Conservation (phyloP, 2,329 filamentous ascomycete species). For the Hypomyces perniciosus region DNA sequence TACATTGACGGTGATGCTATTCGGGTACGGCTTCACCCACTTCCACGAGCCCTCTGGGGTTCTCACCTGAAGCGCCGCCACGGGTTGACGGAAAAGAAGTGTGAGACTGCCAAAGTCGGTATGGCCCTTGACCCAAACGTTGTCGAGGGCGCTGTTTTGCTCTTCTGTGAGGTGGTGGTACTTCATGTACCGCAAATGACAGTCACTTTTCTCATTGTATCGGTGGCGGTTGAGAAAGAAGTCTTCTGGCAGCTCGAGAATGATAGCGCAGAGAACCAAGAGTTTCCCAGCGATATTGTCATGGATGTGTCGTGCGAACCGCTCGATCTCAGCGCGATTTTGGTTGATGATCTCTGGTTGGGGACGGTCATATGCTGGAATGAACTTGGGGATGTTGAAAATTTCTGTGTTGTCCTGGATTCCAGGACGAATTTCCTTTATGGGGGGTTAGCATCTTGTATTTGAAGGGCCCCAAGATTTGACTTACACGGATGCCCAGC, state of each 20-base stretch:
- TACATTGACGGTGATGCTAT: constrained; percentile 47
- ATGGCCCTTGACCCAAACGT: constrained; percentile 37
- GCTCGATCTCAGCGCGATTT: constrained; percentile 27
- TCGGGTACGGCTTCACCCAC: constrained; percentile 41
- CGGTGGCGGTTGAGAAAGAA: constrained; percentile 47
- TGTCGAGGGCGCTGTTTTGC: constrained; percentile 33
- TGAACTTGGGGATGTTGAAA: constrained; percentile 37
- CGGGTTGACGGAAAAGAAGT: constrained; percentile 51
- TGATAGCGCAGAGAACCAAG: constrained; percentile 35
- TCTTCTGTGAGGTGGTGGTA: constrained; percentile 43
- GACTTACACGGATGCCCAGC: constrained; percentile 31
- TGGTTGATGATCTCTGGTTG: constrained; percentile 29
- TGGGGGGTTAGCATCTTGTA: background rate
- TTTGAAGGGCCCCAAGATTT: background rate
- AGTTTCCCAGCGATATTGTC: constrained; percentile 27
- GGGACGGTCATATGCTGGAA: constrained; percentile 25
- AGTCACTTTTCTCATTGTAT: constrained; percentile 48
- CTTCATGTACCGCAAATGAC: constrained; percentile 55
- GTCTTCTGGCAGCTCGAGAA: constrained; percentile 52
- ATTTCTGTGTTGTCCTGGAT: constrained; percentile 34
- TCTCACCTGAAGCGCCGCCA: constrained; percentile 51
- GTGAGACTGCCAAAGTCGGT: constrained; percentile 53
- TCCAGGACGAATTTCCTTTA: constrained; percentile 26
- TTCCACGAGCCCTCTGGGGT: constrained; percentile 39
- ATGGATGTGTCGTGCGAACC: constrained; percentile 31